A percentile compares a stretch with the other conserved stretches of the same genome.
Conservation (phyloP, 805 yeast genomes). For the Lipomyces spencermartinsiae region DNA sequence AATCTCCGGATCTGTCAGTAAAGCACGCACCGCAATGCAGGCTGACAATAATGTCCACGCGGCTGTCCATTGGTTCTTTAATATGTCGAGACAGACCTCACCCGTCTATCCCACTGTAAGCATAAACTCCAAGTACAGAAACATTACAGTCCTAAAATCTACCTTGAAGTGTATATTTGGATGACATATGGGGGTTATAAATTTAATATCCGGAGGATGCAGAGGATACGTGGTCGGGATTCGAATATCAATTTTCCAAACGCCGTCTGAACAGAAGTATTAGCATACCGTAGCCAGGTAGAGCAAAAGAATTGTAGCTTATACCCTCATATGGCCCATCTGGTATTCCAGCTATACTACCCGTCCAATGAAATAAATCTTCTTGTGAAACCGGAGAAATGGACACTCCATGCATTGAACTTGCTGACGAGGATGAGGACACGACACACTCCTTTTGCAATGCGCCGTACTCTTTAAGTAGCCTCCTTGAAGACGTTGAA, state of each 20-base stretch:
- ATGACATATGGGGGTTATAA: constrained; percentile 47
- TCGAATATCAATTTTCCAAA: constrained; percentile 54
- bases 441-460: constrained; percentile 16
- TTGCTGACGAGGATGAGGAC: neutral
- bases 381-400: constrained; percentile 32
- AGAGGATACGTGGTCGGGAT: constrained; percentile 55
- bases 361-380: constrained; percentile 34
- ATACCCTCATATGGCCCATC: constrained; percentile 30
- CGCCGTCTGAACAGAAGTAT: constrained; percentile 55
- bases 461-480: constrained; percentile 26
- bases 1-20: constrained; percentile 49
- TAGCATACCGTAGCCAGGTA: constrained; percentile 45
- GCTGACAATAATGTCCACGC: constrained; percentile 51
- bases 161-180: constrained; percentile 49
- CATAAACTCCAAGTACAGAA: neutral
- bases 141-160: neutral
- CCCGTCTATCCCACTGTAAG: constrained; percentile 42
- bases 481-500: constrained; percentile 24
- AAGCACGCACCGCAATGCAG: constrained; percentile 47
- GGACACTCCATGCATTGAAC: constrained; percentile 4
- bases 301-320: constrained; percentile 23
- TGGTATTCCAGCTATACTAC: constrained; percentile 22
- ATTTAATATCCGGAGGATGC: constrained; percentile 56
- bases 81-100: constrained; percentile 49
- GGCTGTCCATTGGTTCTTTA: constrained; percentile 48